These are phyloP conservation scores for Ascochyta lentis DNA, from an alignment of 2,329 filamentous ascomycete genomes.

Conservation along the genomic window DNA sequence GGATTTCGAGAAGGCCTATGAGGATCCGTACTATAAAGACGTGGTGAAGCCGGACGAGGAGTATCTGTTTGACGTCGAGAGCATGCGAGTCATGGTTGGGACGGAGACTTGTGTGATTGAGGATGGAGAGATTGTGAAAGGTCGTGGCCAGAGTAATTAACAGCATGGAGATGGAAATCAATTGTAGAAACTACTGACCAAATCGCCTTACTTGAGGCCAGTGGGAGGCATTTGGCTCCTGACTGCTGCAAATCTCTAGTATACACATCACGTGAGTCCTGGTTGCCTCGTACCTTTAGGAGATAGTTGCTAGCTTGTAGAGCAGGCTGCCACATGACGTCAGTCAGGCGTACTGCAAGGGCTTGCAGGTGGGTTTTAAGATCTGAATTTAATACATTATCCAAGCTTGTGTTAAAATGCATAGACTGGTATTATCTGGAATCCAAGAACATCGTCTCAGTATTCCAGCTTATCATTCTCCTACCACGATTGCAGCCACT, in stretches of 20 bases:
- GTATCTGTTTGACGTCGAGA: constrained; percentile 29
- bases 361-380: neutral
- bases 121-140: constrained; percentile 1
- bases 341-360: neutral
- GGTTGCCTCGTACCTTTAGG: neutral
- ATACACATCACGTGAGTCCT: neutral
- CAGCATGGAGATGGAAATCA: neutral
- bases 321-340: neutral
- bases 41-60: constrained; percentile 32
- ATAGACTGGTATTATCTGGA: too few species aligned
- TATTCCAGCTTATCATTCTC: too few species aligned
- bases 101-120: constrained; percentile 12
- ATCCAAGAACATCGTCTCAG: too few species aligned
- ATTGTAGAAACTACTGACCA: neutral
- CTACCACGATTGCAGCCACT: too few species aligned
- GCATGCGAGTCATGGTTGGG: constrained; percentile 12
- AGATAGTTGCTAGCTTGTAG: neutral
- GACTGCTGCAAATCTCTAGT: too few species aligned
- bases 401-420: too few species aligned
- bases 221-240: too few species aligned
- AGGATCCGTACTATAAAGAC: constrained; percentile 29
- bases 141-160: neutral
- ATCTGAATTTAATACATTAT: neutral
- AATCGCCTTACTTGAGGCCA: too few species aligned
- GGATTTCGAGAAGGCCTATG: constrained; percentile 33